These are phyloP conservation scores for Exophiala alcalophila DNA, from an alignment of 2,329 filamentous ascomycete genomes.

Conservation along the genomic window DNA sequence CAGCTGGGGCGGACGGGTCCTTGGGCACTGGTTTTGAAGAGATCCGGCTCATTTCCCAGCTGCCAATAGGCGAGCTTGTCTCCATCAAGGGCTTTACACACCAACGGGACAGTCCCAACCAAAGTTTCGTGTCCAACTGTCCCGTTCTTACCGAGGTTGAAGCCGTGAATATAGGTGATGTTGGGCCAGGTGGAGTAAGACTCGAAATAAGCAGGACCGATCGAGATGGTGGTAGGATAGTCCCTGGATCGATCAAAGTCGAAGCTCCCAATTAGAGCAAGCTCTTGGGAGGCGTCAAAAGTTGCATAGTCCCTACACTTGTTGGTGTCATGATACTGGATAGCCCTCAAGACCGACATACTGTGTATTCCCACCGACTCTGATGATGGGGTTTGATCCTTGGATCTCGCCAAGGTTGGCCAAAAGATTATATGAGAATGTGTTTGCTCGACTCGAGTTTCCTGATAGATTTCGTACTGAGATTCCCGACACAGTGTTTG, in stretches of 20 bases:
- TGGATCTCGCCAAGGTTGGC: constrained; percentile 55
- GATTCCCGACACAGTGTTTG: constrained; percentile 3
- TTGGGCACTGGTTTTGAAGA: constrained; percentile 54
- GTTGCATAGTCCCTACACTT: constrained; percentile 54
- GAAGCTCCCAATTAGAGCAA: constrained; percentile 53
- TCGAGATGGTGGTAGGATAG: constrained; percentile 60
- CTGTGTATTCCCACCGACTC: constrained; percentile 66
- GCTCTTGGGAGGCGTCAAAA: constrained; percentile 53
- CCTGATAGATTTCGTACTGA: constrained; percentile 36
- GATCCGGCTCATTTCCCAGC: constrained; percentile 64
- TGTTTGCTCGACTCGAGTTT: constrained; percentile 55
- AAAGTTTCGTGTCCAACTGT: constrained; percentile 53
- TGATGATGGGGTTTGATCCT: constrained; percentile 58
- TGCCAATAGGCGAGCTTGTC: constrained; percentile 58
- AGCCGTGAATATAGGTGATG: constrained; percentile 59
- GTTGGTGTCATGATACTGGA: not conserved
- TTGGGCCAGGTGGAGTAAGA: constrained; percentile 58
- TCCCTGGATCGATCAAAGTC: constrained; percentile 52
- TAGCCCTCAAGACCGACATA: constrained; percentile 1
- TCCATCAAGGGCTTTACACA: constrained; percentile 53
- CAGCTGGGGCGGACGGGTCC: constrained; percentile 50
- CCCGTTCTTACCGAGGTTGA: constrained; percentile 57
- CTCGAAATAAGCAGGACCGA: constrained; percentile 62
- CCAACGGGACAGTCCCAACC: constrained; percentile 54
- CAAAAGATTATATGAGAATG: constrained; percentile 59